Evolutionary conservation across 2,329 filamentous ascomycete genomes (phyloP).

Genomic region (Colletotrichum salicis): DNA sequence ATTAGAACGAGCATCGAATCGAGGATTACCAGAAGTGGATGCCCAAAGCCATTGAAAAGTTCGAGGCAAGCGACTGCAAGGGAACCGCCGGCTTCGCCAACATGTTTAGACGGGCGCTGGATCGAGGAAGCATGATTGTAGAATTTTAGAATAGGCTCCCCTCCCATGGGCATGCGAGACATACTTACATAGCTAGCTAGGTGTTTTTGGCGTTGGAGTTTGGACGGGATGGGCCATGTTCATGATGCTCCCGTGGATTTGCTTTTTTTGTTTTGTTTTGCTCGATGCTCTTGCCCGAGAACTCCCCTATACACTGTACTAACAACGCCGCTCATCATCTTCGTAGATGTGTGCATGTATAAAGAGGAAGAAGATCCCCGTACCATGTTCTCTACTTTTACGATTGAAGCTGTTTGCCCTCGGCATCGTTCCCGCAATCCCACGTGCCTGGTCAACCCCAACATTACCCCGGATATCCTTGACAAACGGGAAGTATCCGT

Average conservation of each 20-base stretch:
- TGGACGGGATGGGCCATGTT: neutral
- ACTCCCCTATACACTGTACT: neutral
- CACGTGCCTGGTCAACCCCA: neutral
- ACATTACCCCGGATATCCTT: neutral
- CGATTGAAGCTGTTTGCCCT: neutral
- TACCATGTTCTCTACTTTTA: neutral
- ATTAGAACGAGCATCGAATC: slow-evolving; percentile 69
- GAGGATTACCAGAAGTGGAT: slow-evolving; percentile 74
- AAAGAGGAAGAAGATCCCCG: neutral
- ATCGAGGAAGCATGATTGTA: slow-evolving; percentile 46
- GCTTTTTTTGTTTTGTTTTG: neutral
- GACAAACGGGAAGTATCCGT: neutral
- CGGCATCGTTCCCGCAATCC: neutral
- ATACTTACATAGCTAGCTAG: slow-evolving; percentile 1
- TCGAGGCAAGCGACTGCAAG: slow-evolving; percentile 63
- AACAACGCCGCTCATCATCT: neutral
- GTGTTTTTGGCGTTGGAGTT: slow-evolving; percentile 1
- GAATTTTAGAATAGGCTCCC: slow-evolving; percentile 20
- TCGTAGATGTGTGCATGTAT: neutral
- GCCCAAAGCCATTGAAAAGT: slow-evolving; percentile 65
- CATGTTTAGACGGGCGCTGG: slow-evolving; percentile 60
- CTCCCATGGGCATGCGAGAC: neutral
- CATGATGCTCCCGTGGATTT: neutral
- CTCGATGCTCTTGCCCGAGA: neutral
- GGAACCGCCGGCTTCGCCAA: slow-evolving; percentile 64